Conservation (phyloP, 2,329 filamentous ascomycete species). For the Botryotinia calthae region DNA sequence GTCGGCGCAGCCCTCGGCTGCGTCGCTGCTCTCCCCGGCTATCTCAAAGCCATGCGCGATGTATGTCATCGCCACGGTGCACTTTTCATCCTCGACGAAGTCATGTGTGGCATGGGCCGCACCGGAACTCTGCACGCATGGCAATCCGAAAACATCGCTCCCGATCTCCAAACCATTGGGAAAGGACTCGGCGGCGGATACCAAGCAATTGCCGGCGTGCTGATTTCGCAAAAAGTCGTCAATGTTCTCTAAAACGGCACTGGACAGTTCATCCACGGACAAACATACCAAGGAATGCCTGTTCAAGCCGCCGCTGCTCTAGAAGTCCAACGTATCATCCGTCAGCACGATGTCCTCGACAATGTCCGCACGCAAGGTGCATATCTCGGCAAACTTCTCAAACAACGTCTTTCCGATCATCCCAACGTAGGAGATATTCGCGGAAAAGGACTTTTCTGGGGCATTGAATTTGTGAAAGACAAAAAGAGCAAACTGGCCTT, state of each 20-base stretch:
- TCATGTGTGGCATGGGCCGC: constrained; percentile 60
- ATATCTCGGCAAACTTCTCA: constrained; percentile 46
- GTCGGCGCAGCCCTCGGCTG: constrained; percentile 70
- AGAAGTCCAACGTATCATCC: constrained; percentile 59
- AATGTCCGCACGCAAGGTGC: constrained; percentile 57
- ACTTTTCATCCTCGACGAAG: constrained; percentile 74
- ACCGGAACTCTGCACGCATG: constrained; percentile 54
- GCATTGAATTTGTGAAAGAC: constrained; percentile 54
- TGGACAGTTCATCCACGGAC: constrained; percentile 38
- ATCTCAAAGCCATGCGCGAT: constrained; percentile 64
- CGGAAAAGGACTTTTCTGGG: constrained; percentile 58
- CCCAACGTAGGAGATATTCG: constrained; percentile 59
- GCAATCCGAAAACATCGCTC: constrained; percentile 52
- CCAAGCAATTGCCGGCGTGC: constrained; percentile 57
- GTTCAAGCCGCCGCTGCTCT: constrained; percentile 59
- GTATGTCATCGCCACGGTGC: constrained; percentile 71
- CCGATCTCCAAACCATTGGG: constrained; percentile 65
- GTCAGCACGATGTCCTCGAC: constrained; percentile 54
- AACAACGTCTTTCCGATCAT: constrained; percentile 44
- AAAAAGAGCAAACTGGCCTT: constrained; percentile 51
- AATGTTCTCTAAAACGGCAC: constrained; percentile 39
- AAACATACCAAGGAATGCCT: constrained; percentile 61
- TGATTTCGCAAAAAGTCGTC: constrained; percentile 53
- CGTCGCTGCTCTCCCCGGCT: constrained; percentile 63
- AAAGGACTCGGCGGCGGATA: constrained; percentile 67